These are phyloP conservation scores for Echria macrotheca DNA, from an alignment of 495 filamentous ascomycete genomes.

Conservation along the genomic window DNA sequence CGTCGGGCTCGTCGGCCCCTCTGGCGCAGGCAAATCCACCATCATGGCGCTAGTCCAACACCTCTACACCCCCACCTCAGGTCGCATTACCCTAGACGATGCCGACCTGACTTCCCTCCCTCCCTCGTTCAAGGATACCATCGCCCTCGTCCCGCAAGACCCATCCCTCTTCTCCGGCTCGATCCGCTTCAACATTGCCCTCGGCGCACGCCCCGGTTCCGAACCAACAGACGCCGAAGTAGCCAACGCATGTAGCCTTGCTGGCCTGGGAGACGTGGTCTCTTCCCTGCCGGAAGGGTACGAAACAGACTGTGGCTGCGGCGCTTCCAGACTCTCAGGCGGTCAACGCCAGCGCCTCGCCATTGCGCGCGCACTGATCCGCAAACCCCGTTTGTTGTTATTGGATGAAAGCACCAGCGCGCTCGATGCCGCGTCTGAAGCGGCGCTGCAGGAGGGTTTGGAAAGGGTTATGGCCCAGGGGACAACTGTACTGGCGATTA, in stretches of 20 bases:
- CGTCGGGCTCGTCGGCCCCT: conserved; percentile 62
- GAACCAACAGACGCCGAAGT: conserved; percentile 46
- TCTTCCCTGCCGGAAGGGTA: conserved; percentile 42
- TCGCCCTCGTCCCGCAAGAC: conserved; percentile 60
- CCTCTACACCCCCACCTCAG: conserved; percentile 52
- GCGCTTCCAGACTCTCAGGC: conserved; percentile 44
- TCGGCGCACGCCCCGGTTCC: conserved; percentile 40
- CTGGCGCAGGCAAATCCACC: conserved; percentile 70
- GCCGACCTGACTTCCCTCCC: conserved; percentile 32
- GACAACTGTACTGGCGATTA: conserved; percentile 76
- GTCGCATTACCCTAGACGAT: conserved; percentile 49
- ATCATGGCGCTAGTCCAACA: conserved; percentile 56
- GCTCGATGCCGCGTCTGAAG: conserved; percentile 66
- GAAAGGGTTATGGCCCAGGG: conserved; percentile 62
- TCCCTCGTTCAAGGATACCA: conserved; percentile 40
- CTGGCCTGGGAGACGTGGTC: conserved; percentile 56
- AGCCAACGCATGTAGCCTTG: conserved; percentile 50
- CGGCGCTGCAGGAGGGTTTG: conserved; percentile 63
- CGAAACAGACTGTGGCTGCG: conserved; percentile 37
- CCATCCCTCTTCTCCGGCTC: conserved; percentile 47
- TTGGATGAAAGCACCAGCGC: conserved; percentile 82
- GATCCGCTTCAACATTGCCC: conserved; percentile 51
- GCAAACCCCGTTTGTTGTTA: conserved; percentile 74
- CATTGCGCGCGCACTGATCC: conserved; percentile 69
- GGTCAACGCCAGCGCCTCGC: conserved; percentile 64